Conservation (phyloP, 352 stramenopile genomes). For the Globisporangium solare region DNA sequence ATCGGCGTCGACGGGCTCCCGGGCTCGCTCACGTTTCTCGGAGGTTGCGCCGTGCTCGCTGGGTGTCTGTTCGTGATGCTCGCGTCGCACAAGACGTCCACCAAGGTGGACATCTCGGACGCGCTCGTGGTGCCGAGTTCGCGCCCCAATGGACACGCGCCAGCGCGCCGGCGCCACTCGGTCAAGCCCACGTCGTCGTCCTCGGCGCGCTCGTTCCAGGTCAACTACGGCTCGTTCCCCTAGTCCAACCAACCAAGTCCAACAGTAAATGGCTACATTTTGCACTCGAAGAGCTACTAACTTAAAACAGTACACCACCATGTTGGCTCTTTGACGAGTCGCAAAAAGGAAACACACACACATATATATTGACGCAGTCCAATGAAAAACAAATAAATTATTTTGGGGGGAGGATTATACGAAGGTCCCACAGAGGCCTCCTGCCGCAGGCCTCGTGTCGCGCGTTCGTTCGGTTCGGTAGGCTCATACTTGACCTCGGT, state of each 20-base stretch:
- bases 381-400: no score
- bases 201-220: slow-evolving; percentile 4
- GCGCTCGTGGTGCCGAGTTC: slow-evolving; percentile 16
- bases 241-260: slow-evolving; percentile 8
- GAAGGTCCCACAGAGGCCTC: no score
- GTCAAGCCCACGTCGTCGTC: no score
- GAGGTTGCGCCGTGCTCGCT: slow-evolving; percentile 26
- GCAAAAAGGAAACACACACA: no score
- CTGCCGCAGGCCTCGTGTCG: no score
- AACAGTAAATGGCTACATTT: not conserved
- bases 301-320: no score
- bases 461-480: no score
- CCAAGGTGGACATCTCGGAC: slow-evolving; percentile 35
- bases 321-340: no score
- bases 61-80: slow-evolving; percentile 43
- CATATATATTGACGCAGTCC: no score
- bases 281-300: no score
- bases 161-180: slow-evolving; percentile 10
- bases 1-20: slow-evolving; percentile 35
- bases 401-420: no score
- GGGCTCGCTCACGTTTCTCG: slow-evolving; percentile 34
- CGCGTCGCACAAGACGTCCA: slow-evolving; percentile 27
- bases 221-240: slow-evolving; percentile 22
- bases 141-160: not conserved
- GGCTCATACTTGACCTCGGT: no score